Evolutionary conservation across 345 rosid genomes (phyloP).

Genomic region (Eucalyptus pauciflora): DNA sequence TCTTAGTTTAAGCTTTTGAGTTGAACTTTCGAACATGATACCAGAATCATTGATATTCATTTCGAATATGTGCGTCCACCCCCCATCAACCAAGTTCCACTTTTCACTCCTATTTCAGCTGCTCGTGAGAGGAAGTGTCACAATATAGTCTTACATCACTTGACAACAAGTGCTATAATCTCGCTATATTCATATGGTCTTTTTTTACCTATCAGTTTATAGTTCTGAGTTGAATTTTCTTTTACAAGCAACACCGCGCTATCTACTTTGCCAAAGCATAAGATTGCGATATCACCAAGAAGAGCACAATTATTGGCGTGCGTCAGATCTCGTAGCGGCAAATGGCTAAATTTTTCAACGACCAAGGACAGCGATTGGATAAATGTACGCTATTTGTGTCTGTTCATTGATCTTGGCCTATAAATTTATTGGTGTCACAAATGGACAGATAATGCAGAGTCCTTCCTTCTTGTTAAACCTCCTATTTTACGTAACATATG

Average conservation of each 20-base stretch:
- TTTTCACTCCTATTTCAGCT: not conserved
- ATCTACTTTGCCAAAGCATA: not conserved
- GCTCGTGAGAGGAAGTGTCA: not conserved
- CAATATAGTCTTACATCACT: not conserved
- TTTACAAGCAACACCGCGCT: not conserved
- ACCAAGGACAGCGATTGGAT: not conserved
- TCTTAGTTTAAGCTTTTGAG: not conserved
- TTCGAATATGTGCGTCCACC: not conserved
- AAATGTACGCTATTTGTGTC: not conserved
- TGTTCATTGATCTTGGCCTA: not conserved
- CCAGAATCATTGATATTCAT: not conserved
- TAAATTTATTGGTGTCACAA: not conserved
- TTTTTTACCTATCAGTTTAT: too few relatives aligned
- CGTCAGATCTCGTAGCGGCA: not conserved
- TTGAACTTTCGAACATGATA: too few relatives aligned
- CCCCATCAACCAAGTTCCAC: not conserved
- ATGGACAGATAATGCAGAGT: not conserved
- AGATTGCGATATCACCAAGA: not conserved
- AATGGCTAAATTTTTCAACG: not conserved
- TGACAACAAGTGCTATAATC: not conserved
- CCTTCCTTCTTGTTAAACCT: not conserved
- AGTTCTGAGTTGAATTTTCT: not conserved
- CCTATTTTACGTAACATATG: not conserved
- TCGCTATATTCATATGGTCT: not conserved
- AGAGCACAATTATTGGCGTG: not conserved